Base-by-base conservation (phyloP, 2,329 filamentous ascomycete species). In the Trichocomaceae sp. region DNA sequence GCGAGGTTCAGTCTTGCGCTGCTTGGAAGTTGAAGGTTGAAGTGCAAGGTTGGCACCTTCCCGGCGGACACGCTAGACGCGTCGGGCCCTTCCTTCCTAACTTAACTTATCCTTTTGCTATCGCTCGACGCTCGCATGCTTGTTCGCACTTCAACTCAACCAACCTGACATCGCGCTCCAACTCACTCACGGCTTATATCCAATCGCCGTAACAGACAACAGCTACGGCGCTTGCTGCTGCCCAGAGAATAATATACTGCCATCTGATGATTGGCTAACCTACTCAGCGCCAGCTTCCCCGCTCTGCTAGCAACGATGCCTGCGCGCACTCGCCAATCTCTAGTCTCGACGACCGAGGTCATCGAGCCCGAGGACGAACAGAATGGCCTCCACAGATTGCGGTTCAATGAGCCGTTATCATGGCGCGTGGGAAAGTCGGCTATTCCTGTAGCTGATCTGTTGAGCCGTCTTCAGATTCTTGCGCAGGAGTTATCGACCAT, bases 401-500 rank as follows among this genome's bases (percentile, higher is more conserved):
- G 83, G 62, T 97, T 97, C 79, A 83, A 91, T 65, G 85, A 96
- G 67, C 79, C 89, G 60, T 78, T 99, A 55, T 88, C 90, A 68
- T 96, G 93, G 88, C 87, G 87, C 67, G 89, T 91, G 44, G 93
- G 92, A 57, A 93, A 89, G 72, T 62, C 68, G 47, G 84, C 90
- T 51, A 96, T 99, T 65, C 78, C 87, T 37, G 88, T 91, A 47
- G 84, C 83, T 60, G 90, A 91, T 61, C 82, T 99, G 50, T 78
- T 96, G 61, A 81, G 83, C 65, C 85, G 93, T 48, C 82, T 99
- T 51, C 87, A 92, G 70, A 77, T 81, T 51, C 82, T 99, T 31
- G 86, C 85, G 59, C 85, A 87, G 64, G 92, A 99, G 78, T 80
- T 99, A 60, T 80, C 83, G 59, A 85, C 87, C 56, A 82, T 96